These are phyloP conservation scores for Aspergillus steynii DNA, from an alignment of 495 filamentous ascomycete genomes.

Conservation along the genomic window DNA sequence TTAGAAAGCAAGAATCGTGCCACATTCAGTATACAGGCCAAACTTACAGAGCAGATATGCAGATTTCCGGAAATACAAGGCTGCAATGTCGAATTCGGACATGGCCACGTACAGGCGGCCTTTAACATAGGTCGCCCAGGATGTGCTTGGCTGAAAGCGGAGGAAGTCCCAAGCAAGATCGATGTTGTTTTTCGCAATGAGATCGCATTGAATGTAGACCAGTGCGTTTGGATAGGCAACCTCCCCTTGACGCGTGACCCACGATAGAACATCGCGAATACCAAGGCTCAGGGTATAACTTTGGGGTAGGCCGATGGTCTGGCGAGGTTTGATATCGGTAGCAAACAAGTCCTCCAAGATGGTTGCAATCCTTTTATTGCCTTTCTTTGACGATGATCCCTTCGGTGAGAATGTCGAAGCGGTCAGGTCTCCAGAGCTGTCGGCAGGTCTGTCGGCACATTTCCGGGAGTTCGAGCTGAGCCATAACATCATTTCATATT, in stretches of 20 bases:
- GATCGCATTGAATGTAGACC: slow-evolving; percentile 65
- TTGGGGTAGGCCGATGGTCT: slow-evolving; percentile 40
- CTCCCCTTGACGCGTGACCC: slow-evolving; percentile 47
- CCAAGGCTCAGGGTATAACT: slow-evolving; percentile 49
- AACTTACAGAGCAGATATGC: slow-evolving; percentile 78
- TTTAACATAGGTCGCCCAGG: slow-evolving; percentile 84
- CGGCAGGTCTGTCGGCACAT: slow-evolving; percentile 23
- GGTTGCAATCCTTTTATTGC: slow-evolving; percentile 33
- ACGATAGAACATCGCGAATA: slow-evolving; percentile 51
- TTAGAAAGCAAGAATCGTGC: slow-evolving; percentile 2
- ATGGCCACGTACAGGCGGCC: slow-evolving; percentile 75
- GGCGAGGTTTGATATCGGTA: slow-evolving; percentile 46
- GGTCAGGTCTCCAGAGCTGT: slow-evolving; percentile 22
- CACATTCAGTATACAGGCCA: not conserved
- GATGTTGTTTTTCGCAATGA: slow-evolving; percentile 66
- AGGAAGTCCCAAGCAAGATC: slow-evolving; percentile 76
- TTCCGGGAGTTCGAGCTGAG: slow-evolving; percentile 59
- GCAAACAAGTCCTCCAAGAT: slow-evolving; percentile 54
- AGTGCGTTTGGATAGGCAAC: slow-evolving; percentile 48
- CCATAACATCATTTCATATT: slow-evolving; percentile 81
- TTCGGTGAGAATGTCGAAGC: slow-evolving; percentile 29
- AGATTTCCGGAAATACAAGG: slow-evolving; percentile 77
- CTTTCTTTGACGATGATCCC: slow-evolving; percentile 25
- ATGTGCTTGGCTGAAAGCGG: slow-evolving; percentile 61
- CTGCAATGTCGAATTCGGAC: slow-evolving; percentile 69